Percentiles rank a stretch among this genome's conserved stretches.
Evolutionary conservation across 192 early-diverging fungal species (phyloP).

Genomic region (Backusella mclennaniae): DNA sequence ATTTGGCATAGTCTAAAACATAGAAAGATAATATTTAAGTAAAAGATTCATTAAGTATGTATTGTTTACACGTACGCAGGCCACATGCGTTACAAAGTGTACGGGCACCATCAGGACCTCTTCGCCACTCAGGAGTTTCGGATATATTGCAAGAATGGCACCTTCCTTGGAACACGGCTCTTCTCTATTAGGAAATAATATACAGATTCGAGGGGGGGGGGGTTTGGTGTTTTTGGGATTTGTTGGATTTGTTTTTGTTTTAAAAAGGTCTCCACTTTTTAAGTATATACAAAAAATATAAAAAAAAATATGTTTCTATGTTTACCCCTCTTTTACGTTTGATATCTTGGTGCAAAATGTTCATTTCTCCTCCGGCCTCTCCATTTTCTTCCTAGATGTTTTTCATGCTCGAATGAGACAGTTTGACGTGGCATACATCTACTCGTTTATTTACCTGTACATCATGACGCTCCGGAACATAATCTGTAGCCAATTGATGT

Average conservation of each 20-base stretch:
- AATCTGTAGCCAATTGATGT: constrained; percentile 24
- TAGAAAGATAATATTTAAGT: not conserved
- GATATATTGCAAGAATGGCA: constrained; percentile 70
- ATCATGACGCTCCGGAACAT: not conserved
- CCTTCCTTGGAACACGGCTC: constrained; percentile 6
- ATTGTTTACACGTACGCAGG: constrained; percentile 58
- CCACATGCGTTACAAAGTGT: constrained; percentile 96
- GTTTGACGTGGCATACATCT: not conserved
- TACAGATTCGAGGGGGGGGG: not conserved
- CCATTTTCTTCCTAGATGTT: not conserved
- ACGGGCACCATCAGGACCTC: constrained; percentile 88
- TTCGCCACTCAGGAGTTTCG: constrained; percentile 91
- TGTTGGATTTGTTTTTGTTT: constrained; percentile 2
- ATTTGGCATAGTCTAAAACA: constrained; percentile 11
- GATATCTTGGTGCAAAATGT: not conserved
- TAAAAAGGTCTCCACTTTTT: constrained; percentile 1
- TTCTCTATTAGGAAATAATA: not conserved
- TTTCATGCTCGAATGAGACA: not conserved
- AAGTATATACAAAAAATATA: not conserved
- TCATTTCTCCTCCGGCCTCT: not conserved
- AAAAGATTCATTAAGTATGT: not conserved
- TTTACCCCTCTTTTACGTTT: constrained; percentile 25
- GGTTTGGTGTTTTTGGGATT: not conserved
- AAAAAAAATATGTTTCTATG: constrained; percentile 8
- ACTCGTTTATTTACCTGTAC: not conserved